These are phyloP conservation scores for Stephania japonica DNA, from an alignment of 164 flowering plant species.

Conservation along the genomic window DNA sequence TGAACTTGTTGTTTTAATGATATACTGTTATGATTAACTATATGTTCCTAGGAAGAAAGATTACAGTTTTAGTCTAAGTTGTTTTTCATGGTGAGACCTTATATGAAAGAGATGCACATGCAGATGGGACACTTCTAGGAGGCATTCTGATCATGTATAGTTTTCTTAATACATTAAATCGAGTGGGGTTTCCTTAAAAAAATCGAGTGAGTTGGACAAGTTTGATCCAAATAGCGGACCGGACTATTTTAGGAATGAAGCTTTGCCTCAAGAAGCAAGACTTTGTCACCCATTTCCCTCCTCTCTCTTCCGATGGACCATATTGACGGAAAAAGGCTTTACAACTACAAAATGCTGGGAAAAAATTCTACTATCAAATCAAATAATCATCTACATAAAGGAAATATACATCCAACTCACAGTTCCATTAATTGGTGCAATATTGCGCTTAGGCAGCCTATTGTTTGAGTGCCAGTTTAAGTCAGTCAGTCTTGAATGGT, in stretches of 20 bases:
- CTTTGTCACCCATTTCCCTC: too few relatives aligned
- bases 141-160: conserved; percentile 86
- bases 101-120: conserved; percentile 18
- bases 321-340: too few relatives aligned
- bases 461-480: not conserved
- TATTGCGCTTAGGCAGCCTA: not conserved
- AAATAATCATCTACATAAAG: too few relatives aligned
- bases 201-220: too few relatives aligned
- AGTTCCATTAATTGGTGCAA: too few relatives aligned
- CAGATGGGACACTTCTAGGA: conserved; percentile 97
- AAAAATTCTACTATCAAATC: too few relatives aligned
- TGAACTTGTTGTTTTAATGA: conserved; percentile 11
- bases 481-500: not conserved
- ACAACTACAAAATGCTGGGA: too few relatives aligned
- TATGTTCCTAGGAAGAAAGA: not conserved
- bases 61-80: not conserved
- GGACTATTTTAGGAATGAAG: too few relatives aligned
- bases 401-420: too few relatives aligned
- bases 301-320: too few relatives aligned
- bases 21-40: not conserved
- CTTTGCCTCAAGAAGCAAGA: not conserved
- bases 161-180: not conserved
- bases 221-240: too few relatives aligned
- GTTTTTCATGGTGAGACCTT: not conserved
- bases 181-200: not conserved